Conservation (phyloP, 2,329 filamentous ascomycete genomes). For the Clarireedia hainanense region DNA sequence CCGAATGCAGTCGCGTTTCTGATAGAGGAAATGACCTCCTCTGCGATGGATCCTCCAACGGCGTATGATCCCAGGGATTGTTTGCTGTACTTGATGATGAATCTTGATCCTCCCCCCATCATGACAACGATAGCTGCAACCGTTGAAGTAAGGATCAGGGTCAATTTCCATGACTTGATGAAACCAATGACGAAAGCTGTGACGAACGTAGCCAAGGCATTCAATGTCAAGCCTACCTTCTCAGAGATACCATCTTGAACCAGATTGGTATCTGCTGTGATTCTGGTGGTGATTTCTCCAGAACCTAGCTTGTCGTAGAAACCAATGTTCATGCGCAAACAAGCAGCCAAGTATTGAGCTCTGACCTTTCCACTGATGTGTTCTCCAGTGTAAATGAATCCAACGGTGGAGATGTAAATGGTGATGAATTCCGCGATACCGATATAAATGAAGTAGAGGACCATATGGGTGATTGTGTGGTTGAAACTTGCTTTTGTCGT, state of each 20-base stretch:
- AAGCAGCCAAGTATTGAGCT: slow-evolving; percentile 74
- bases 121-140: slow-evolving; percentile 71
- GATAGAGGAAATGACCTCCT: slow-evolving; percentile 91
- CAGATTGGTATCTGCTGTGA: slow-evolving; percentile 88
- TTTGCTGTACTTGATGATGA: slow-evolving; percentile 77
- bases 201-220: slow-evolving; percentile 73
- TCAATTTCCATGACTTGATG: slow-evolving; percentile 86
- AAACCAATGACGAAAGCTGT: slow-evolving; percentile 89
- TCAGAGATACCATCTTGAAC: slow-evolving; percentile 92
- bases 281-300: slow-evolving; percentile 88
- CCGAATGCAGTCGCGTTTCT: slow-evolving; percentile 89
- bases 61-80: slow-evolving; percentile 72
- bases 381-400: slow-evolving; percentile 83
- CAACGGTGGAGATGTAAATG: slow-evolving; percentile 72
- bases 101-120: slow-evolving; percentile 65
- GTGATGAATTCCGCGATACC: slow-evolving; percentile 73
- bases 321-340: slow-evolving; percentile 80
- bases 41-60: slow-evolving; percentile 76
- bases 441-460: slow-evolving; percentile 81
- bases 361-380: slow-evolving; percentile 73
- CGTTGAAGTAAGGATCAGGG: slow-evolving; percentile 76
- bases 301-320: slow-evolving; percentile 91
- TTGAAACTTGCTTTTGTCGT: slow-evolving; percentile 50
- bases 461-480: slow-evolving; percentile 50
- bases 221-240: slow-evolving; percentile 72